Conservation (phyloP, 116 monocot species). For the Iris pallida region DNA sequence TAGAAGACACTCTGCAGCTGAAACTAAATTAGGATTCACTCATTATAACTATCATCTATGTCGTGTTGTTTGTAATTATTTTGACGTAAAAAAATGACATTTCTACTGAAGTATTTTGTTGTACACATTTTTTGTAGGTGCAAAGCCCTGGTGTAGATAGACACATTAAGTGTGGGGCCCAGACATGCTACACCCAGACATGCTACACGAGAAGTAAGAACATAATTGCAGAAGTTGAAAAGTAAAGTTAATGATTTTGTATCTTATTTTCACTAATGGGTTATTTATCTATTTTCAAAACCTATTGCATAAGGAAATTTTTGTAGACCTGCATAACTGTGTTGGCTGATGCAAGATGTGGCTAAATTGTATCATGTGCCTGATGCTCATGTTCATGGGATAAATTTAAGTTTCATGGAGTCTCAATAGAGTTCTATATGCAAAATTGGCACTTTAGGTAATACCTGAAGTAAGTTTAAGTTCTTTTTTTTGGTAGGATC, state of each 20-base stretch:
- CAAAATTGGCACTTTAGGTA: conserved; percentile 70
- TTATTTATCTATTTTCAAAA: neutral
- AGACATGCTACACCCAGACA: conserved; percentile 85
- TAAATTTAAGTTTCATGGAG: conserved; percentile 76
- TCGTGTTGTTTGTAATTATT: too few relatives aligned
- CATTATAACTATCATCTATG: too few relatives aligned
- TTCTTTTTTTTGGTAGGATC: neutral
- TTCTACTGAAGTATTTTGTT: neutral
- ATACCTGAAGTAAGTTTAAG: conserved; percentile 76
- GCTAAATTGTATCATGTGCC: conserved; percentile 87
- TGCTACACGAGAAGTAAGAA: conserved; percentile 73
- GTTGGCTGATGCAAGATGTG: conserved; percentile 81
- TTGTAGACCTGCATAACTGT: conserved; percentile 68
- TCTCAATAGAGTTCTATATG: conserved; percentile 97
- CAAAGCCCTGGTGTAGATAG: conserved; percentile 99
- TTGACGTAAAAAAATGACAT: too few relatives aligned
- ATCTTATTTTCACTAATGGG: neutral
- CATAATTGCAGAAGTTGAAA: neutral
- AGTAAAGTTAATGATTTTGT: neutral
- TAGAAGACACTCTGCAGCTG: too few relatives aligned
- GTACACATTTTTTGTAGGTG: conserved; percentile 48
- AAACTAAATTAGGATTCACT: too few relatives aligned
- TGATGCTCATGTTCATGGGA: conserved; percentile 94
- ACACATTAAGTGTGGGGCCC: conserved; percentile 92
- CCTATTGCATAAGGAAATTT: conserved; percentile 77